These are phyloP conservation scores for Verticillium zaregamsianum DNA, from an alignment of 2,329 filamentous ascomycete genomes.

Conservation along the genomic window DNA sequence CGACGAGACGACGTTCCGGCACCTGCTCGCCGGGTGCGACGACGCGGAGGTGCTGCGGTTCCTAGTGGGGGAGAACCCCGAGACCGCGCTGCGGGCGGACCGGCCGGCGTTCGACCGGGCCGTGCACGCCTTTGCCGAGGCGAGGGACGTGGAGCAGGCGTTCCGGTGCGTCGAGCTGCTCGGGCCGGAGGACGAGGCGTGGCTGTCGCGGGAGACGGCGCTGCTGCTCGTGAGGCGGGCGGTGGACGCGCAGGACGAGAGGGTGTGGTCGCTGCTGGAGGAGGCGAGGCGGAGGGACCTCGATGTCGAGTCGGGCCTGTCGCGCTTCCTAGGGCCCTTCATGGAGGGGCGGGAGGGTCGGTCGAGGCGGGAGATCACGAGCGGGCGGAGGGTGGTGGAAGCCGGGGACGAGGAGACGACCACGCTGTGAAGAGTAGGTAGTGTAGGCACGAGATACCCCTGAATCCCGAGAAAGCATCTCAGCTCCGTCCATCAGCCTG, in stretches of 20 bases:
- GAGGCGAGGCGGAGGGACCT: slow-evolving; percentile 9
- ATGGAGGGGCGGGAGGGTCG: background rate
- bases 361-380: background rate
- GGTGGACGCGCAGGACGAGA: slow-evolving; percentile 8
- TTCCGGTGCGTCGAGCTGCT: slow-evolving; percentile 9
- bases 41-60: slow-evolving; percentile 17
- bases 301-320: slow-evolving; percentile 9
- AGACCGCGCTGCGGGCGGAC: slow-evolving; percentile 12
- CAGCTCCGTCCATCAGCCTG: no score
- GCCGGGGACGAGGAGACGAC: background rate
- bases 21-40: slow-evolving; percentile 24
- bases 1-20: slow-evolving; percentile 20
- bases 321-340: slow-evolving; percentile 8
- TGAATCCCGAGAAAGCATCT: no score
- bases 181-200: background rate
- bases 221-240: slow-evolving; percentile 9
- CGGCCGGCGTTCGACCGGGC: slow-evolving; percentile 4
- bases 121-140: slow-evolving; percentile 5
- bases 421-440: no score
- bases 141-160: slow-evolving; percentile 8
- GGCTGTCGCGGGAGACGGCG: slow-evolving; percentile 7
- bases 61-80: slow-evolving; percentile 25
- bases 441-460: no score
- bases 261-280: slow-evolving; percentile 11
- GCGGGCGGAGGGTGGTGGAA: background rate